These are phyloP conservation scores for Aschersonia sp. DNA, from an alignment of 2,329 filamentous ascomycete genomes.

Conservation along the genomic window DNA sequence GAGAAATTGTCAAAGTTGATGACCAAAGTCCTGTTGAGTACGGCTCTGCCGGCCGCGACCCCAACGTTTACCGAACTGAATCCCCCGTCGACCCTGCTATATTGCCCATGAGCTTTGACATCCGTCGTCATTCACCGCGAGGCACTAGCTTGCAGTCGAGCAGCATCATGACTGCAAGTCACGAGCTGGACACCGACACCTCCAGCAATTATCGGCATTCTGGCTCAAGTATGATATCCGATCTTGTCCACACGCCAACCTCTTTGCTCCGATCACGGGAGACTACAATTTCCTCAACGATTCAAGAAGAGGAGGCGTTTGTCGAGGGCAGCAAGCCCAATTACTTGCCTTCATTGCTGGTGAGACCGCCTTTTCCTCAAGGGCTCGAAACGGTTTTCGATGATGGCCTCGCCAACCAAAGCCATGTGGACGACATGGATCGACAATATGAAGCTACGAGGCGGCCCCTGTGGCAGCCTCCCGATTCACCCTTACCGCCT, in stretches of 20 bases:
- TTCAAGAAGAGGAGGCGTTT: conserved; percentile 6
- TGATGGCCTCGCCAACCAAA: neutral
- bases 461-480: neutral
- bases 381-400: neutral
- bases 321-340: neutral
- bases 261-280: conserved; percentile 3
- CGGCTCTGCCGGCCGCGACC: conserved; percentile 7
- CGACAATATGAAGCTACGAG: conserved; percentile 3
- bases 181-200: conserved; percentile 4
- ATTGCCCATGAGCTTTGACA: conserved; percentile 2
- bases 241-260: conserved; percentile 3
- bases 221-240: conserved; percentile 7
- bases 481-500: neutral
- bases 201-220: conserved; percentile 6
- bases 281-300: conserved; percentile 5
- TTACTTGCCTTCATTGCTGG: conserved; percentile 3
- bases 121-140: neutral
- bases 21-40: conserved; percentile 7
- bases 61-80: conserved; percentile 2
- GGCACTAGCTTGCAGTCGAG: neutral
- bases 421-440: conserved; percentile 4
- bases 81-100: conserved; percentile 8
- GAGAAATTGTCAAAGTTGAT: conserved; percentile 8
- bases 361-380: conserved; percentile 1
- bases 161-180: conserved; percentile 1